Evolutionary conservation across 139 green algal species (phyloP).

Genomic region (Auxenochlorella pyrenoidosa): DNA sequence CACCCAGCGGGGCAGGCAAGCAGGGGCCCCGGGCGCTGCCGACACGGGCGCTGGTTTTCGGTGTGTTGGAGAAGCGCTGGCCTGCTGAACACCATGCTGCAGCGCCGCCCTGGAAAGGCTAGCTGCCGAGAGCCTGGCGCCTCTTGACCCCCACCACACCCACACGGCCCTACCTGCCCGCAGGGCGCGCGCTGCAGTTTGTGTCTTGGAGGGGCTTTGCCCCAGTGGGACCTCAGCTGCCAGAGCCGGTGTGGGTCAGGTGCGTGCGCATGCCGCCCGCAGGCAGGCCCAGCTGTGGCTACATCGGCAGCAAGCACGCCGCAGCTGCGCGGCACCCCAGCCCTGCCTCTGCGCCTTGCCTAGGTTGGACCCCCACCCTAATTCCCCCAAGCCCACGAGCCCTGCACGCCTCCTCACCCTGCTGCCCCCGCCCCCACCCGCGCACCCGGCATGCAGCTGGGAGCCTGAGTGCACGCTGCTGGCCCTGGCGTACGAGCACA

Average conservation of each 20-base stretch:
- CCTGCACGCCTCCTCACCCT: not conserved
- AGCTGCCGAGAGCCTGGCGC: too few relatives aligned
- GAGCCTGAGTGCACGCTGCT: constrained; percentile 59
- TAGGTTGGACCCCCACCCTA: too few relatives aligned
- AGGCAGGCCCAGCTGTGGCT: too few relatives aligned
- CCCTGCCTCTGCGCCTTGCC: too few relatives aligned
- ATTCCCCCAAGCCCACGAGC: too few relatives aligned
- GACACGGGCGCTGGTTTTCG: too few relatives aligned
- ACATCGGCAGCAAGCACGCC: not conserved
- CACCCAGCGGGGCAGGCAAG: constrained; percentile 2
- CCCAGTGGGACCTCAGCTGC: constrained; percentile 40
- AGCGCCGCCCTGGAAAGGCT: not conserved
- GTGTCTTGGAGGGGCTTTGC: constrained; percentile 48
- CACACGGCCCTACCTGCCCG: not conserved
- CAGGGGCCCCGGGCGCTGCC: not conserved
- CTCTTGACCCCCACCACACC: too few relatives aligned
- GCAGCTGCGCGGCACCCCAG: not conserved
- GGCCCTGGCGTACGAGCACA: constrained; percentile 56
- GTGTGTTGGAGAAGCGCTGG: not conserved
- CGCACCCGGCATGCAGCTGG: constrained; percentile 37
- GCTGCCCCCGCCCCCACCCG: not conserved
- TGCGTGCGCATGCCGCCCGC: not conserved
- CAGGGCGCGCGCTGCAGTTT: constrained; percentile 42
- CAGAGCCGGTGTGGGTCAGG: constrained; percentile 46
- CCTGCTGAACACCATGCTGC: not conserved